Conservation (phyloP, 2,329 filamentous ascomycete genomes). For the Calonectria multiphialidica region DNA sequence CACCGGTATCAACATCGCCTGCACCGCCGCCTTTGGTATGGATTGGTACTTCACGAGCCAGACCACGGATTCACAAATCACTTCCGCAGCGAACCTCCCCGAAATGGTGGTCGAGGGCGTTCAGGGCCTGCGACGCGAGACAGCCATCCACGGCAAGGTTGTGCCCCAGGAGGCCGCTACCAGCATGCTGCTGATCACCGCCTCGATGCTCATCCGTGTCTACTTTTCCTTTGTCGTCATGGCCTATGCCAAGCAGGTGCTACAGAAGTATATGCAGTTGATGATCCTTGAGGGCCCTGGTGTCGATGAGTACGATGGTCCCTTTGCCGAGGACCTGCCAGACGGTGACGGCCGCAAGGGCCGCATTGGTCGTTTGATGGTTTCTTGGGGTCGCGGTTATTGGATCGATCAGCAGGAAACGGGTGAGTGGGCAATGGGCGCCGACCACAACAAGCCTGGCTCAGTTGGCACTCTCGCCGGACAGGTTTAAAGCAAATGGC, state of each 20-base stretch:
- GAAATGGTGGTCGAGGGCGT: conserved; percentile 49
- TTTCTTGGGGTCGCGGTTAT: conserved; percentile 79
- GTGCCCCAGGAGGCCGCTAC: conserved; percentile 73
- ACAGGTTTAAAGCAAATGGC: conserved; percentile 43
- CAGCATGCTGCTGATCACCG: conserved; percentile 81
- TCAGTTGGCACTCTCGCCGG: conserved; percentile 51
- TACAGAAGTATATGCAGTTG: conserved; percentile 72
- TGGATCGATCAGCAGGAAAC: conserved; percentile 81
- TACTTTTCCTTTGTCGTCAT: conserved; percentile 90
- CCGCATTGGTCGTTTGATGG: conserved; percentile 82
- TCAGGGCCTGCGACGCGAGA: conserved; percentile 49
- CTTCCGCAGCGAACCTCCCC: conserved; percentile 38
- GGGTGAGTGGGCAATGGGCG: conserved; percentile 76
- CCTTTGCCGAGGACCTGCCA: conserved; percentile 76
- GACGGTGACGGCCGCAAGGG: conserved; percentile 85
- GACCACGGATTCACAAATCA: conserved; percentile 53
- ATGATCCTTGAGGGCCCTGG: conserved; percentile 62
- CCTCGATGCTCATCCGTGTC: conserved; percentile 80
- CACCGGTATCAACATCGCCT: conserved; percentile 83
- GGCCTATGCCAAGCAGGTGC: conserved; percentile 81
- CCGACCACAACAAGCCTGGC: conserved; percentile 69
- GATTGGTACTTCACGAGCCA: conserved; percentile 85
- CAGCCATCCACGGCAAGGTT: conserved; percentile 49
- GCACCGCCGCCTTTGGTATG: conserved; percentile 84
- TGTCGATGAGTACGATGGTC: conserved; percentile 68